Conservation (phyloP, 108 stramenopile genomes). For the Tribonema minus region DNA sequence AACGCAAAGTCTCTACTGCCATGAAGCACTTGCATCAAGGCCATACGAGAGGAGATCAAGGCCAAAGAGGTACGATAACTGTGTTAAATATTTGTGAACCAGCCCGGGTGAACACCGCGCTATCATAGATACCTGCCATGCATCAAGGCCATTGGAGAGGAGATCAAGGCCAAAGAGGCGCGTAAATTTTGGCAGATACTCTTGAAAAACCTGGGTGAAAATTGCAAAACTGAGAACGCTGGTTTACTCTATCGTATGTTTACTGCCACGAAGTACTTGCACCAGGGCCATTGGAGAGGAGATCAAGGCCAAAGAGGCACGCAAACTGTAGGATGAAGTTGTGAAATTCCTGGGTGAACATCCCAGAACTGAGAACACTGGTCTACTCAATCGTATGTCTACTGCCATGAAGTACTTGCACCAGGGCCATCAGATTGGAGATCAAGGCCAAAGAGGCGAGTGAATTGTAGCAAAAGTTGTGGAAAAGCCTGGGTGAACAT, state of each 20-base stretch:
- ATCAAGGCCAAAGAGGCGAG: neutral
- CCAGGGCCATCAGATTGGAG: neutral
- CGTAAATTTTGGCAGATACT: no score
- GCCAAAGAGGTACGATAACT: neutral
- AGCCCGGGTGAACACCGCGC: neutral
- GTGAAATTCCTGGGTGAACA: neutral
- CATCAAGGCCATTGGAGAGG: neutral
- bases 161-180: conserved; percentile 63
- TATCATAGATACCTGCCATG: neutral
- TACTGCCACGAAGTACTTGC: neutral
- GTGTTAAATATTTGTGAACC: neutral
- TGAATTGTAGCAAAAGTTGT: neutral
- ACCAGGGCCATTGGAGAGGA: neutral
- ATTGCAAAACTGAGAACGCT: no score
- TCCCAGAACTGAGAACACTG: neutral
- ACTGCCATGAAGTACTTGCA: neutral
- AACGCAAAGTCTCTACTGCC: neutral
- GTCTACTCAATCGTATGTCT: neutral
- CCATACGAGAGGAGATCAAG: no score
- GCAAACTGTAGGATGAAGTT: neutral
- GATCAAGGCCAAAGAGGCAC: no score
- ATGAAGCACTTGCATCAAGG: neutral
- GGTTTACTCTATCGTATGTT: neutral
- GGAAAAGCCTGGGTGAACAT: neutral
- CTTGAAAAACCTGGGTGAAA: no score